phyloP scores from a whole-genome alignment of 768 basidiomycete species.

The Kwoniella bestiolae region DNA sequence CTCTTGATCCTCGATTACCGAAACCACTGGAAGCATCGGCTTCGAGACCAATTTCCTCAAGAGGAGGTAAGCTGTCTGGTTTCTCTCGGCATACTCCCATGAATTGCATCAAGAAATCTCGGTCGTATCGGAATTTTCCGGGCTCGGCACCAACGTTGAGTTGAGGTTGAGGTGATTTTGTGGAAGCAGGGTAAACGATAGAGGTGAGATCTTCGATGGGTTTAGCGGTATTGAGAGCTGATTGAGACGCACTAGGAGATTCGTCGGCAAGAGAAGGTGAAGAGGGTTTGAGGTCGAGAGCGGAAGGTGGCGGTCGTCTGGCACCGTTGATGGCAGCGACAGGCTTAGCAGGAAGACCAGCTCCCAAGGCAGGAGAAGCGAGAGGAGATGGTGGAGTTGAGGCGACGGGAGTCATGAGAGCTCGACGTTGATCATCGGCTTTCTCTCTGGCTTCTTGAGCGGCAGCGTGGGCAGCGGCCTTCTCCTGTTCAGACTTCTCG shows the following conservation, averaged over 20 bases:
- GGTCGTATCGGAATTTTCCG: constrained; percentile 96
- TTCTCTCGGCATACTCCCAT: constrained; percentile 94
- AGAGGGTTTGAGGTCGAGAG: constrained; percentile 42
- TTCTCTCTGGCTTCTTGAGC: constrained; percentile 37
- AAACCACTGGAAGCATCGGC: constrained; percentile 65
- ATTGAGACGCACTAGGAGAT: constrained; percentile 43
- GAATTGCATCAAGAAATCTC: constrained; percentile 96
- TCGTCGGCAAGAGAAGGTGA: constrained; percentile 34
- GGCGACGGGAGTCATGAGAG: constrained; percentile 35
- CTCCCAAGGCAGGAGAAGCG: constrained; percentile 43
- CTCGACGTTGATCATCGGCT: constrained; percentile 33
- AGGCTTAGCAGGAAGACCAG: constrained; percentile 53
- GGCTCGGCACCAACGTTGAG: constrained; percentile 82
- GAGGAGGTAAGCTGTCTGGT: constrained; percentile 83
- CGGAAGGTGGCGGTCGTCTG: constrained; percentile 35
- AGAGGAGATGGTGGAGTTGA: constrained; percentile 45
- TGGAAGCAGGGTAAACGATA: constrained; percentile 79
- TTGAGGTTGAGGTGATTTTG: constrained; percentile 78
- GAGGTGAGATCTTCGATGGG: constrained; percentile 79
- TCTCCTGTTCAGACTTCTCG: constrained; percentile 37
- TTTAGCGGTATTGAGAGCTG: constrained; percentile 72
- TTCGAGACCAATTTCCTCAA: constrained; percentile 89
- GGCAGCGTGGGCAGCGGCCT: constrained; percentile 37
- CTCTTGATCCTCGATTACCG: constrained; percentile 62
- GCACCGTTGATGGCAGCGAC: constrained; percentile 30